Evolutionary conservation across 2,329 filamentous ascomycete species (phyloP).

Genomic region (Coniochaeta sp.): DNA sequence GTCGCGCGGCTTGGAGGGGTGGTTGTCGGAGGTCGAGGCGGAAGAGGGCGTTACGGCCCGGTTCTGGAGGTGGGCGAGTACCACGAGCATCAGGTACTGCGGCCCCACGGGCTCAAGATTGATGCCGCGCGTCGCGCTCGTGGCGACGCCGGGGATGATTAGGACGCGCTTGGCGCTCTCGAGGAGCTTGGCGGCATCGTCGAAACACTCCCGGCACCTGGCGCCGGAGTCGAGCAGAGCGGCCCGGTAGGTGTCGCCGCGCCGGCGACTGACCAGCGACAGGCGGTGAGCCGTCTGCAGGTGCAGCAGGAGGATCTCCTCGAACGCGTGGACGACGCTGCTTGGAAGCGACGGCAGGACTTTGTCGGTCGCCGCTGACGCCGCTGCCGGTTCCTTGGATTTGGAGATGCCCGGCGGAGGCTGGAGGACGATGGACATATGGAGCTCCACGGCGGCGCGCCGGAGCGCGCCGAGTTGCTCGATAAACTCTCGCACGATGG

Average conservation of each 20-base stretch:
- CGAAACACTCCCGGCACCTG: neutral
- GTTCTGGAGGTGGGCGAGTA: conserved; percentile 3
- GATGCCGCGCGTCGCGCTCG: too few relatives aligned
- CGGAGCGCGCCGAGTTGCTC: too few relatives aligned
- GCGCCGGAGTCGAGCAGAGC: too few relatives aligned
- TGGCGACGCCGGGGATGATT: conserved; percentile 5
- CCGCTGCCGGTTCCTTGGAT: too few relatives aligned
- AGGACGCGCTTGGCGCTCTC: conserved; percentile 11
- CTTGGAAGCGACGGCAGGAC: conserved; percentile 4
- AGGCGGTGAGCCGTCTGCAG: conserved; percentile 7
- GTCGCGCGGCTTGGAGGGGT: neutral
- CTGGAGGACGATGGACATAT: too few relatives aligned
- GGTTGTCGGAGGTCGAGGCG: too few relatives aligned
- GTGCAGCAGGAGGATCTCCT: conserved; percentile 8
- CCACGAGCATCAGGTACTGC: conserved; percentile 6
- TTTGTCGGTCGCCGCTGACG: too few relatives aligned
- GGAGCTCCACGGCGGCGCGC: too few relatives aligned
- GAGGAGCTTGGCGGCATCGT: neutral
- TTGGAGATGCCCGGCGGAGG: too few relatives aligned
- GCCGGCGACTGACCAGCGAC: neutral
- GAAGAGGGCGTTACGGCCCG: too few relatives aligned
- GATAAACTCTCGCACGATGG: too few relatives aligned
- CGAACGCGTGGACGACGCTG: conserved; percentile 12
- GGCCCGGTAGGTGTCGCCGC: too few relatives aligned
- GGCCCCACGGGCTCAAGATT: conserved; percentile 2